phyloP scores from a whole-genome alignment of 441 rosid genomes.

The Theobroma grandiflorum region DNA sequence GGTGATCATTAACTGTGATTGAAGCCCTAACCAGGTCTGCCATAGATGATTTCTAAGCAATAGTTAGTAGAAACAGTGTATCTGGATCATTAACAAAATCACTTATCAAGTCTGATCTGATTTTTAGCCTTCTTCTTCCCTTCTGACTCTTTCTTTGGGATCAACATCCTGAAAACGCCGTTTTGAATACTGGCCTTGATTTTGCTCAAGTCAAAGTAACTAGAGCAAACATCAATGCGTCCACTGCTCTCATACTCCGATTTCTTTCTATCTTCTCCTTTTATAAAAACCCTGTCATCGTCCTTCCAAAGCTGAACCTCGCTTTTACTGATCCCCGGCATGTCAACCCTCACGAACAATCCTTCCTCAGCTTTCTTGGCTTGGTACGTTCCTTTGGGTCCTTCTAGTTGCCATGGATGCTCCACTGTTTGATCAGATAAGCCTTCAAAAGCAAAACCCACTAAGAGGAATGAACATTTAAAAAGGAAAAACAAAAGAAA shows the following conservation, averaged over 20 bases:
- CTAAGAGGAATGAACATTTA: background rate
- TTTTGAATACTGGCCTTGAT: constrained; percentile 26
- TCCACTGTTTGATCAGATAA: constrained; percentile 9
- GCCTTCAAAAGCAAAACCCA: constrained; percentile 4
- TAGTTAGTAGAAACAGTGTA: too few relatives aligned
- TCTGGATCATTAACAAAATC: background rate
- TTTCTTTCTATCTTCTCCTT: constrained; percentile 29
- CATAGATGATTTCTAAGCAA: too few relatives aligned
- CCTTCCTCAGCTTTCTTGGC: constrained; percentile 24
- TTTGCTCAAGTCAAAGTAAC: constrained; percentile 26
- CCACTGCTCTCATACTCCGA: constrained; percentile 21
- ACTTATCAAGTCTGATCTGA: background rate
- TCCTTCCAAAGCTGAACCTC: constrained; percentile 44
- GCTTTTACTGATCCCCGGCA: constrained; percentile 64
- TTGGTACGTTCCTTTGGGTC: constrained; percentile 29
- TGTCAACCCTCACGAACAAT: constrained; percentile 46
- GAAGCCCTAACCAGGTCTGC: too few relatives aligned
- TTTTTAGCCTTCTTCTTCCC: background rate
- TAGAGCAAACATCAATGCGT: constrained; percentile 31
- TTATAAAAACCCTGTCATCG: constrained; percentile 24
- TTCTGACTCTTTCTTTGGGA: constrained; percentile 22
- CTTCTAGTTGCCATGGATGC: constrained; percentile 19
- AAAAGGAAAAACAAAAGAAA: background rate
- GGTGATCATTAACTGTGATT: too few relatives aligned
- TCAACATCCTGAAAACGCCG: constrained; percentile 33